A percentile compares a stretch with the other conserved stretches of the same genome.
phyloP scores from a whole-genome alignment of 2,329 filamentous ascomycete species.

The Falciphora oryzae region DNA sequence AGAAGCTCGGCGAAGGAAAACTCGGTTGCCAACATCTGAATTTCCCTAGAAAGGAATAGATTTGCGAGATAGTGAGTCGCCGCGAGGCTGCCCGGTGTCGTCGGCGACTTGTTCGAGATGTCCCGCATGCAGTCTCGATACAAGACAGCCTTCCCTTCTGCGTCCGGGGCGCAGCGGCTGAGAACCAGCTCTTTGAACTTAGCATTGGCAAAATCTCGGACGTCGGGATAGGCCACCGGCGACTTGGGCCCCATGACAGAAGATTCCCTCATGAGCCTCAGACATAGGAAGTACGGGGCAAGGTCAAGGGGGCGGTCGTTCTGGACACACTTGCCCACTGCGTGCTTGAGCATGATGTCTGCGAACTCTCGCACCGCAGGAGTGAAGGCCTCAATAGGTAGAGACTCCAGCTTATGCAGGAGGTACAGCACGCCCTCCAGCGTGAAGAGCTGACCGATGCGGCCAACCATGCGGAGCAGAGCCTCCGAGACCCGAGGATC shows the following conservation, averaged over 20 bases:
- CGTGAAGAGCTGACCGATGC: slow-evolving; percentile 43
- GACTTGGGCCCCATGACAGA: slow-evolving; percentile 49
- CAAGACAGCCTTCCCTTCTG: slow-evolving; percentile 53
- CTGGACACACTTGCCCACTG: slow-evolving; percentile 36
- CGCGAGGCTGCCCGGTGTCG: slow-evolving; percentile 68
- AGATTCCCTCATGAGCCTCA: slow-evolving; percentile 68
- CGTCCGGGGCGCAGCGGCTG: slow-evolving; percentile 42
- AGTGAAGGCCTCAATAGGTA: slow-evolving; percentile 60
- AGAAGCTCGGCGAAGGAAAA: slow-evolving; percentile 57
- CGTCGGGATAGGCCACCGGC: slow-evolving; percentile 51
- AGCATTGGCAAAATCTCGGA: slow-evolving; percentile 58
- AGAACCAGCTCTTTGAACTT: slow-evolving; percentile 56
- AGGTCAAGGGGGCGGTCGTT: slow-evolving; percentile 24
- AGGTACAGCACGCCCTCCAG: slow-evolving; percentile 54
- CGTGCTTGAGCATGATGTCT: slow-evolving; percentile 46
- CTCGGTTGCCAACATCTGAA: slow-evolving; percentile 53
- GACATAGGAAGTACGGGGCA: slow-evolving; percentile 44
- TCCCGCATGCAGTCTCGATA: slow-evolving; percentile 64
- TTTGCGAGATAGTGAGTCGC: slow-evolving; percentile 43
- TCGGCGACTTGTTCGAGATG: slow-evolving; percentile 55
- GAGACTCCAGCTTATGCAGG: slow-evolving; percentile 61
- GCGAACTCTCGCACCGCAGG: slow-evolving; percentile 56
- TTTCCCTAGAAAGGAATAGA: slow-evolving; percentile 32
- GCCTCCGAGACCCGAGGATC: slow-evolving; percentile 82
- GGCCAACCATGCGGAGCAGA: slow-evolving; percentile 59